Base-by-base conservation (phyloP, 805 yeast species). In the Starmerella stigmatis region DNA sequence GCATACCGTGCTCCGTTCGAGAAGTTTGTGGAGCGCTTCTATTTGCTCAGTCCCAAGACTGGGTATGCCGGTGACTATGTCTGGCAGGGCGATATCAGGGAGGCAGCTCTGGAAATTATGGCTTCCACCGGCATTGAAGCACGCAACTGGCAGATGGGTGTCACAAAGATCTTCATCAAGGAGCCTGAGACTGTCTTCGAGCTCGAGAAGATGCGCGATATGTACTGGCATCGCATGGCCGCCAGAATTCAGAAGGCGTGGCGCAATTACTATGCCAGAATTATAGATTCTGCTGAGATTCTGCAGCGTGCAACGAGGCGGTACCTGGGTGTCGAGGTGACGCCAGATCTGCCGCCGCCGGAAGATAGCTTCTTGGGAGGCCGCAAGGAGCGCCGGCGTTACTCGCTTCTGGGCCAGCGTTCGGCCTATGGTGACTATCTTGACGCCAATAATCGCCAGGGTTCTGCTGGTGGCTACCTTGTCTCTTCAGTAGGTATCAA, bases 151-250 rank as follows among this genome's bases (percentile, higher is more conserved):
- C 98, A 92, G 65, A 67, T 89, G 66, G 98, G 98, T 61, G 80
- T 79, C 2, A 75, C 94, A 9, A 88, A 86, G 63, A 88, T 92
- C 5, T 92, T 92, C 63, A 88, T 92, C 64, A 92, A 92, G 60
- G 86, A 94, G 11, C 98, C 98, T 9, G 98, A 92, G 62, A 89
- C 97, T 0, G 69, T 92, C 57, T 92, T 92, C 62, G 95, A 96
- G 0, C 68, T 92, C 47, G 99, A 92, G 65, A 89, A 85, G 57
- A 78, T 89, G 89, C 76, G 97, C 63, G 99, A 92, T 58, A 82
- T 79, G 67, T 92, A 86, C 62, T 92, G 98, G 97, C 89, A 86
- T 59, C 85, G 84, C 56, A 92, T 92, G 94, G 98, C 98, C 4
- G 88, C 94, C 3, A 77, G 94, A 57, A 89, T 92, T 56, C 99